phyloP scores from a whole-genome alignment of 768 basidiomycete species.

The Pisolithus tinctorius region DNA sequence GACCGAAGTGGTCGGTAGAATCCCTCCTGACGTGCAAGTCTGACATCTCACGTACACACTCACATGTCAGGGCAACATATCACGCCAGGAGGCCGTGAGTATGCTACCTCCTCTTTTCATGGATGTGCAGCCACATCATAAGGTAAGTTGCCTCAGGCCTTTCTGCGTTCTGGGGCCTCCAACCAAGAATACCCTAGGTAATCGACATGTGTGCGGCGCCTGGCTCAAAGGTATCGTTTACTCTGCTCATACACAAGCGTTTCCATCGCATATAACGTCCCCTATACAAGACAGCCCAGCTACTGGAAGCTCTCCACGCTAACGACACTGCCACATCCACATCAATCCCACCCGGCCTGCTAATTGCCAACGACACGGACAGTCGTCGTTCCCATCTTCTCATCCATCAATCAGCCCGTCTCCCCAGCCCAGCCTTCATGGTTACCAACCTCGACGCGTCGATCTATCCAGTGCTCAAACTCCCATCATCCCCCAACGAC shows the following conservation, averaged over 20 bases:
- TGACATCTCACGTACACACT: neutral
- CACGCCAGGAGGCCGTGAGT: slow-evolving; percentile 94
- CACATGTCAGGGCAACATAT: slow-evolving; percentile 75
- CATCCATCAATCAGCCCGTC: slow-evolving; percentile 93
- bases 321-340: slow-evolving; percentile 57
- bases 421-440: slow-evolving; percentile 87
- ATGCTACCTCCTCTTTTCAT: slow-evolving; percentile 98
- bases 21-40: neutral
- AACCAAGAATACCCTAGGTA: slow-evolving; percentile 38
- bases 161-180: neutral
- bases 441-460: slow-evolving; percentile 97
- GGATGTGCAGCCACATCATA: slow-evolving; percentile 90
- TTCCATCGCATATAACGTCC: neutral
- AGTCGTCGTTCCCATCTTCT: slow-evolving; percentile 91
- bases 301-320: slow-evolving; percentile 91
- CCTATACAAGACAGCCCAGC: slow-evolving; percentile 71
- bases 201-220: slow-evolving; percentile 99
- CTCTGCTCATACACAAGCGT: neutral
- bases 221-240: slow-evolving; percentile 72
- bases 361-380: slow-evolving; percentile 95
- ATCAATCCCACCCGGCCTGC: slow-evolving; percentile 72
- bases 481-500: slow-evolving; percentile 22
- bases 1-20: slow-evolving; percentile 82
- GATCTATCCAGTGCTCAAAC: slow-evolving; percentile 63
- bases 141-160: slow-evolving; percentile 33